Evolutionary conservation across 2,329 filamentous ascomycete genomes (phyloP), one percentile per base, ranked within the genome.

Genomic region (Aureobasidium sp.): DNA sequence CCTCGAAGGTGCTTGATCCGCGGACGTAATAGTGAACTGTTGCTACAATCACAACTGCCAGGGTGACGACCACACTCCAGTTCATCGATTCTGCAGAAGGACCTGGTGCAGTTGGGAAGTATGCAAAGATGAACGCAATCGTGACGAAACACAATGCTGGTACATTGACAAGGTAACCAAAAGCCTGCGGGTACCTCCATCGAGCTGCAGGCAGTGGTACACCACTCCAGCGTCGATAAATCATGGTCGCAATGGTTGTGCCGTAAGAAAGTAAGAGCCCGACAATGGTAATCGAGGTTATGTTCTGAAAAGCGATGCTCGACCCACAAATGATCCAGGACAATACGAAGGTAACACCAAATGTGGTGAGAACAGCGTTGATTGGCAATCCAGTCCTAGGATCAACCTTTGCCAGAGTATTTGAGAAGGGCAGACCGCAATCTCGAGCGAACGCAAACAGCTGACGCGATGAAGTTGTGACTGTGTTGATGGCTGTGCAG

Each of bases 21-120:
- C 33, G 33, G 24, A 53, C 17, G 39, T 37, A 9, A 12, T 63
- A 68, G 40, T 66, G 64, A 7, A 63, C 35, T 12, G 54, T 60
- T 12, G 65, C 62, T 33, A 68, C 60, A 7, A 65, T 39, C 35
- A 67, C 59, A 17, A 66, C 66, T 45, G 42, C 53, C 1, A 65
- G 61, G 27, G 65, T 69, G 17, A 72, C 68, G 35, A 72, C 62
- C 24, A 66, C 64, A 17, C 64, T 67, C 70, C 69, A 72, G 48
- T 71, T 71, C 69, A 71, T 71, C 15, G 54, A 65, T 12, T 63
- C 64, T 11, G 67, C 50, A 11, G 64, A 64, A 6, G 70, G 68
- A 19, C 66, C 60, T n/a, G 62, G 64, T 12, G 49, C 49, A 17
- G 62, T 33, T 5, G 64, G 64, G 60, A 67, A 68, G 62, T 66